Conservation (phyloP, 108 stramenopile species). For the Cyclotella sp. region DNA sequence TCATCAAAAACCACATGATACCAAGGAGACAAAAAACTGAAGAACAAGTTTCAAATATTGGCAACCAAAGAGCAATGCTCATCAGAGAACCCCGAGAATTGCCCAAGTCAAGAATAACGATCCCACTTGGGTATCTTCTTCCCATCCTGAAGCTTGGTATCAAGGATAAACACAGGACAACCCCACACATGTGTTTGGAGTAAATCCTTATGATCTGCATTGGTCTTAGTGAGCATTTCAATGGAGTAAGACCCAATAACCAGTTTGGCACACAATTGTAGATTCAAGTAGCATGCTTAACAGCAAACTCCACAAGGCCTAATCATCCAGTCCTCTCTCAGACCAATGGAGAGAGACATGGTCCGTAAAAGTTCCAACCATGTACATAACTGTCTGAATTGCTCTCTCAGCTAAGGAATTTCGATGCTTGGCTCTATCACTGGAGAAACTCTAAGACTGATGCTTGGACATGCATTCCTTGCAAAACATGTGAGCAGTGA, state of each 20-base stretch:
- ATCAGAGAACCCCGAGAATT: no score
- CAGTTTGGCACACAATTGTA: constrained; percentile 45
- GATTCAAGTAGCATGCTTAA: constrained; percentile 47
- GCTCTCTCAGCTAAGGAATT: neutral
- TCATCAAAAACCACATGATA: no score
- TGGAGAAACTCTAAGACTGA: constrained; percentile 25
- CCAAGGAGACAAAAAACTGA: no score
- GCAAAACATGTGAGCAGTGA: constrained; percentile 13
- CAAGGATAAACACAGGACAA: neutral
- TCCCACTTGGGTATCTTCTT: no score
- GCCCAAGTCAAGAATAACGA: no score
- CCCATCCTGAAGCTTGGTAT: constrained; percentile 34
- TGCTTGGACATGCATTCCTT: neutral
- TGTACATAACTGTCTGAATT: neutral
- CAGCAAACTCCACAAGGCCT: constrained; percentile 55
- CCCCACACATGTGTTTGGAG: neutral
- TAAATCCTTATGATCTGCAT: constrained; percentile 15
- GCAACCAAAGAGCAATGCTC: no score
- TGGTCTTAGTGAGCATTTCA: constrained; percentile 13
- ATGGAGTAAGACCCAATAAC: constrained; percentile 16
- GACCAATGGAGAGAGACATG: constrained; percentile 52
- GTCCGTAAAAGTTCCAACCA: constrained; percentile 47
- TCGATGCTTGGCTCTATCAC: neutral
- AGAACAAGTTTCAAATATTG: no score
- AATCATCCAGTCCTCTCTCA: neutral